Percentiles rank a stretch among this genome's conserved stretches.
Evolutionary conservation across 139 green algal species (phyloP).

Genomic region (Chlorella vulgaris): DNA sequence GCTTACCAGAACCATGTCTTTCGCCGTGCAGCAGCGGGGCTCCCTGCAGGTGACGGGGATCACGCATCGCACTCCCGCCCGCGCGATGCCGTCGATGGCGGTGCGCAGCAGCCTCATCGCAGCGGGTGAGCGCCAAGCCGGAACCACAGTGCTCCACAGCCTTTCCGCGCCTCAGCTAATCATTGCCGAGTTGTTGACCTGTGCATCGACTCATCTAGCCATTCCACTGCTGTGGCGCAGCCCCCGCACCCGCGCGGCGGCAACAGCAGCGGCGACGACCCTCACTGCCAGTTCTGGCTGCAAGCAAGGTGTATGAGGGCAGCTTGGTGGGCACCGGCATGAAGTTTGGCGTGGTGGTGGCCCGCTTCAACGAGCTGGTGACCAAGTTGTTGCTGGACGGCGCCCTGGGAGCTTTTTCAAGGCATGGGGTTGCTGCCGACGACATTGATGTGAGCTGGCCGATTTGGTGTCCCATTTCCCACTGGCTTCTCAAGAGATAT

Average conservation of each 20-base stretch:
- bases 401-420: constrained; percentile 73
- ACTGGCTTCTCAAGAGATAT: too few species aligned
- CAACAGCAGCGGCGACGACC: constrained; percentile 7
- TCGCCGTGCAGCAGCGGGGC: not conserved
- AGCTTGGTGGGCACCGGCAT: constrained; percentile 43
- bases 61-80: not conserved
- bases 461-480: not conserved
- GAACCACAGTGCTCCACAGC: too few species aligned
- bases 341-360: constrained; percentile 82
- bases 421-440: constrained; percentile 62
- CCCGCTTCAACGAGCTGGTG: constrained; percentile 94
- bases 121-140: constrained; percentile 15
- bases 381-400: constrained; percentile 92
- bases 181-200: too few species aligned
- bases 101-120: not conserved
- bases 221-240: not conserved
- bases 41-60: not conserved
- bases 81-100: not conserved
- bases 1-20: not conserved
- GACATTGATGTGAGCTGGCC: constrained; percentile 75
- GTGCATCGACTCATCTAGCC: too few species aligned
- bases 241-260: not conserved
- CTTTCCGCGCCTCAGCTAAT: too few species aligned
- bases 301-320: constrained; percentile 27
- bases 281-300: not conserved